Conservation (phyloP, 495 filamentous ascomycete species). For the Penicillium herquei region DNA sequence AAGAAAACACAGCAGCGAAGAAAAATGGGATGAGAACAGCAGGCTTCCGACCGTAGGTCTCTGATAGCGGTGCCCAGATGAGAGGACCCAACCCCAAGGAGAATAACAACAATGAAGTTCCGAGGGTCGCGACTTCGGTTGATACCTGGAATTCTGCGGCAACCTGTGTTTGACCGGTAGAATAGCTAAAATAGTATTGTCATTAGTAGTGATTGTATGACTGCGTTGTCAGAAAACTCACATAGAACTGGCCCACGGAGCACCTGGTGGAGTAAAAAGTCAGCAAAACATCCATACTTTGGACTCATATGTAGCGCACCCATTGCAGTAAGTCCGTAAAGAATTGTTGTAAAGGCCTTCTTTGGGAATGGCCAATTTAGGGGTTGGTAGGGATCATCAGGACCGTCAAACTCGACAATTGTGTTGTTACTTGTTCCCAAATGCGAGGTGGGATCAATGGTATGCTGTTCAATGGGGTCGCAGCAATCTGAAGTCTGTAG, state of each 20-base stretch:
- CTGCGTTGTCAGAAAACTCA: not conserved
- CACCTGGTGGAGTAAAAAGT: not conserved
- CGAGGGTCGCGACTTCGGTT: conserved; percentile 48
- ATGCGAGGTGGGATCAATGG: not conserved
- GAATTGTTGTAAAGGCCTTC: conserved; percentile 4
- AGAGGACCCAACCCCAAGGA: conserved; percentile 51
- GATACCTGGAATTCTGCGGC: conserved; percentile 45
- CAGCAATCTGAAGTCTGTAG: no score
- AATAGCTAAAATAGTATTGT: conserved; percentile 49
- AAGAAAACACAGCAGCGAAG: conserved; percentile 58
- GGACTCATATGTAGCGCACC: conserved; percentile 19
- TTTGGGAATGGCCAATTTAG: conserved; percentile 44
- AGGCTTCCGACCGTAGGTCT: conserved; percentile 59
- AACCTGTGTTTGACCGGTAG: conserved; percentile 39
- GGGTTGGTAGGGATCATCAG: conserved; percentile 47
- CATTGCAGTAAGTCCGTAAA: conserved; percentile 12
- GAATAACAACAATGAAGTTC: conserved; percentile 52
- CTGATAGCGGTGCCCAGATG: conserved; percentile 66
- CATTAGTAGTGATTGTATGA: not conserved
- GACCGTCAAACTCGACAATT: conserved; percentile 28
- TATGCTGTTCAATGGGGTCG: no score
- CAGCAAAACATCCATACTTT: not conserved
- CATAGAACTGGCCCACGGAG: not conserved
- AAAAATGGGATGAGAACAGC: conserved; percentile 60
- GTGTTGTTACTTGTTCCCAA: not conserved